Evolutionary conservation across 2,329 filamentous ascomycete genomes (phyloP).

Genomic region (Cryphonectria nitschkei): DNA sequence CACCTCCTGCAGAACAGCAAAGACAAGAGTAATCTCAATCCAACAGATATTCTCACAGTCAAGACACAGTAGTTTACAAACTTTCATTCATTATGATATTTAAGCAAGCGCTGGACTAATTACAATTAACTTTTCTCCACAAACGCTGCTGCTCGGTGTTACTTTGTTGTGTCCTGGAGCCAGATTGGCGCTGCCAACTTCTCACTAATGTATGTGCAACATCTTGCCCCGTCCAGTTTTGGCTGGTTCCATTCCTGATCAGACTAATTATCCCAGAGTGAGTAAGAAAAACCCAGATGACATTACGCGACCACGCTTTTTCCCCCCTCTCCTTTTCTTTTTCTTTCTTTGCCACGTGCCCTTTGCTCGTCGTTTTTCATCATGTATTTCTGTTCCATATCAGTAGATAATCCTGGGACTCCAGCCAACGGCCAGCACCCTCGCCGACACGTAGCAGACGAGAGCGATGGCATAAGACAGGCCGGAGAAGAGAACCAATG

Average conservation of each 20-base stretch:
- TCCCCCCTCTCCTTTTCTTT: neutral
- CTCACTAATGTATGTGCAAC: neutral
- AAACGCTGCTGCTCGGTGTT: neutral
- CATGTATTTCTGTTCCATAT: neutral
- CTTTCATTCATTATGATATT: neutral
- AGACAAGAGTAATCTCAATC: too few species aligned
- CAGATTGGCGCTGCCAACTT: neutral
- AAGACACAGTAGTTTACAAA: neutral
- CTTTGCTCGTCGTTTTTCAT: too few species aligned
- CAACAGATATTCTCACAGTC: too few species aligned
- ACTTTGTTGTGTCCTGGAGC: neutral
- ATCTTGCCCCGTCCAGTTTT: neutral
- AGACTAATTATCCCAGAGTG: neutral
- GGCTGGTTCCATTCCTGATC: neutral
- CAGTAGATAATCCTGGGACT: slow-evolving; percentile 35
- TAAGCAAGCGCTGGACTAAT: neutral
- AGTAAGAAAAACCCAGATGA: neutral
- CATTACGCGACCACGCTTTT: neutral
- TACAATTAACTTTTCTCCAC: neutral
- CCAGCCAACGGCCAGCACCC: slow-evolving; percentile 45
- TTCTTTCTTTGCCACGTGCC: too few species aligned
- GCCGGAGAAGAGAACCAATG: slow-evolving; percentile 45
- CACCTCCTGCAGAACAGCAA: too few species aligned
- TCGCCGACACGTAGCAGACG: slow-evolving; percentile 39
- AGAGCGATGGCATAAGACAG: slow-evolving; percentile 40